These are phyloP conservation scores for Mycena indigotica DNA, from an alignment of 768 basidiomycete genomes.

Conservation along the genomic window DNA sequence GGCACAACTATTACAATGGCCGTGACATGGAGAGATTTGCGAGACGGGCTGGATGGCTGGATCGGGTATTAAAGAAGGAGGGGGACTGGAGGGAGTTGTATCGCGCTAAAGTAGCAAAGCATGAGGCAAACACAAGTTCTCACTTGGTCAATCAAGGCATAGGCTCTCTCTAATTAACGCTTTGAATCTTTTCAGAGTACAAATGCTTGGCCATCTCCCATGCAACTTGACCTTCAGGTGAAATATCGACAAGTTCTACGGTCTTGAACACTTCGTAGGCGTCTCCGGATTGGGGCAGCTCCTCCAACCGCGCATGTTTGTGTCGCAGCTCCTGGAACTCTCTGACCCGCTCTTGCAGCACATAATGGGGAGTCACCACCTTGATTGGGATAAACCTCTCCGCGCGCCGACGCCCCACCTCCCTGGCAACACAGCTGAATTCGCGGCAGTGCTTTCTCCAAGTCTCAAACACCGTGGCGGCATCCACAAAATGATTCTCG, in stretches of 20 bases:
- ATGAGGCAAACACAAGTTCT: not conserved
- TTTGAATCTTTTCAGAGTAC: no score
- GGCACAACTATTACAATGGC: conserved; percentile 65
- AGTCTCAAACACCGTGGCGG: not conserved
- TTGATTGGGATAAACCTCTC: not conserved
- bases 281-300: no score
- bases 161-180: no score
- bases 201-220: no score
- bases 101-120: conserved; percentile 20
- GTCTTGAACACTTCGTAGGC: no score
- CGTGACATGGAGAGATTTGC: conserved; percentile 52
- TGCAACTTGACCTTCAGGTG: no score
- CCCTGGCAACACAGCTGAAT: not conserved
- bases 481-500: not conserved
- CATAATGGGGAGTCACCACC: no score
- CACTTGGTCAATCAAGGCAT: no score
- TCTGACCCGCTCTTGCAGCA: no score
- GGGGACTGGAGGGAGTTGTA: conserved; percentile 52
- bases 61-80: conserved; percentile 34
- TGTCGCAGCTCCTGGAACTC: no score
- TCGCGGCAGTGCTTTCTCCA: not conserved
- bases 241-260: no score
- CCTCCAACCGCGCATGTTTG: no score
- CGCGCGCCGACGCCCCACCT: not conserved
- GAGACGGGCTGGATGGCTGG: conserved; percentile 47